A percentile compares a stretch with the other conserved stretches of the same genome.
These are phyloP conservation scores for Kwoniella sp. DNA, from an alignment of 768 basidiomycete genomes.

Conservation along the genomic window DNA sequence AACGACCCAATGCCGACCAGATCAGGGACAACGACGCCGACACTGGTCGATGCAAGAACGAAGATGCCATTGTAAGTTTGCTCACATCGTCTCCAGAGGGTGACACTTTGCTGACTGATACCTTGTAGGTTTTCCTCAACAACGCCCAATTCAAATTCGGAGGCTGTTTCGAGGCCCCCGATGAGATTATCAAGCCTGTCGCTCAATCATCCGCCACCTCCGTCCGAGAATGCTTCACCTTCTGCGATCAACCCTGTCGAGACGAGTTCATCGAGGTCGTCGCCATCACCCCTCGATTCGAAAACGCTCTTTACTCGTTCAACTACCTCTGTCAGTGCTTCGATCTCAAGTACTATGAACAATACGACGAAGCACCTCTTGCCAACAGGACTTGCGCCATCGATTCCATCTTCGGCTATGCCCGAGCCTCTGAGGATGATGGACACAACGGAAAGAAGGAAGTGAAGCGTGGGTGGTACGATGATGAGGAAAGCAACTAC, in stretches of 20 bases:
- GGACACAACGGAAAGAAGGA: conserved; percentile 12
- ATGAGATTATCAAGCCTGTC: conserved; percentile 6
- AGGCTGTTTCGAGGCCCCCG: conserved; percentile 1
- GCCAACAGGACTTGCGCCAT: conserved; percentile 16
- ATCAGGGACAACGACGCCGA: conserved; percentile 14
- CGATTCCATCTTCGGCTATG: conserved; percentile 15
- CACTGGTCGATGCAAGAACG: conserved; percentile 8
- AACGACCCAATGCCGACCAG: conserved; percentile 22
- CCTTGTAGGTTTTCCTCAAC: conserved; percentile 17
- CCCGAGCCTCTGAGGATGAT: neutral
- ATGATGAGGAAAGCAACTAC: conserved; percentile 8
- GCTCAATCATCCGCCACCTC: conserved; percentile 14
- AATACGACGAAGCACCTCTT: neutral
- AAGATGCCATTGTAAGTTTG: conserved; percentile 13
- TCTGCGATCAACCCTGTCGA: conserved; percentile 18
- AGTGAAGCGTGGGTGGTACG: conserved; percentile 9
- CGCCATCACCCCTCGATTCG: conserved; percentile 18
- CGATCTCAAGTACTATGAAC: conserved; percentile 5
- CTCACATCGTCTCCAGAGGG: neutral
- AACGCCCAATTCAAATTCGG: conserved; percentile 16
- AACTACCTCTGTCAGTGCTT: conserved; percentile 13
- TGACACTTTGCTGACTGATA: neutral
- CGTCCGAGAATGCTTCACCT: conserved; percentile 18
- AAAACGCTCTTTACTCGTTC: conserved; percentile 15
- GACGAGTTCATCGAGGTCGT: conserved; percentile 14